phyloP scores from a whole-genome alignment of 345 rosid species.

The Alliaria petiolata region DNA sequence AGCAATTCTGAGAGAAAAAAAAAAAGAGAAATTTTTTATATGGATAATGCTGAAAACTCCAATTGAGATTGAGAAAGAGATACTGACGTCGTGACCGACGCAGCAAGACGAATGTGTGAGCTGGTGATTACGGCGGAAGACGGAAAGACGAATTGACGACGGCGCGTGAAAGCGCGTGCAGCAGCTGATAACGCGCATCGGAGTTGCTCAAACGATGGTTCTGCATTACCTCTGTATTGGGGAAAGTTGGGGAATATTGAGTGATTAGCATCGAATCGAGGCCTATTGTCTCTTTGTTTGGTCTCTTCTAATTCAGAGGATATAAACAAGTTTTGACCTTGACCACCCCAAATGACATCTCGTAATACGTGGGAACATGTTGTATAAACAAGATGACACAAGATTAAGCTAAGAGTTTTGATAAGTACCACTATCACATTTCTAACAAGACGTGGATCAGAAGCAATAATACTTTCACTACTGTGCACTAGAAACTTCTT shows the following conservation, averaged over 20 bases:
- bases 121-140: not conserved
- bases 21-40: not conserved
- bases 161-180: conserved; percentile 27
- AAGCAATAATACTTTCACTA: too few relatives aligned
- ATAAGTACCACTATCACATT: too few relatives aligned
- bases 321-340: not conserved
- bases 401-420: too few relatives aligned
- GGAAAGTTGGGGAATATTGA: too few relatives aligned
- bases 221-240: too few relatives aligned
- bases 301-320: not conserved
- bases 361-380: too few relatives aligned
- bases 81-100: not conserved
- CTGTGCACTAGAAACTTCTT: too few relatives aligned
- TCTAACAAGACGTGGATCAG: too few relatives aligned
- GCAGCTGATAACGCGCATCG: conserved; percentile 2
- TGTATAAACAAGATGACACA: too few relatives aligned
- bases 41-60: not conserved
- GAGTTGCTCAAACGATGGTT: not conserved
- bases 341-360: not conserved
- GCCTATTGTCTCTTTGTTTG: too few relatives aligned
- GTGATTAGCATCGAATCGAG: too few relatives aligned
- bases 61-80: not conserved
- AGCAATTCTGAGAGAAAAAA: conserved; percentile 17
- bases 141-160: not conserved
- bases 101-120: not conserved